Percentiles rank a stretch among this genome's conserved stretches.
Conservation (phyloP, 2,329 filamentous ascomycete genomes). For the Colletotrichum eleusines region DNA sequence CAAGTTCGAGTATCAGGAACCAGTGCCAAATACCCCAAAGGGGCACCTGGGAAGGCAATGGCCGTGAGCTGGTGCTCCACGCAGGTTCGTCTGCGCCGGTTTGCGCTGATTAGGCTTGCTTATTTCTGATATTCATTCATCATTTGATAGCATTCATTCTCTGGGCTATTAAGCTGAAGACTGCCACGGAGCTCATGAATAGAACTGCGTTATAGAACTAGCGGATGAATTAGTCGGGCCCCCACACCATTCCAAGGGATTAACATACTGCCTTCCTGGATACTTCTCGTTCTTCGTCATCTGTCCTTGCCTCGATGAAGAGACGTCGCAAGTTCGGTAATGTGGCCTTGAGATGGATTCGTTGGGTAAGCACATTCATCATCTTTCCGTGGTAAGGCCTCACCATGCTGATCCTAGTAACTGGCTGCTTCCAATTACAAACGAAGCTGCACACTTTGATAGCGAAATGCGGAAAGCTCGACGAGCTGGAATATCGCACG, state of each 20-base stretch:
- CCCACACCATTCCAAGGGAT: slow-evolving; percentile 8
- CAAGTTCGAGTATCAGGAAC: too few relatives aligned
- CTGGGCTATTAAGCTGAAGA: slow-evolving; percentile 94
- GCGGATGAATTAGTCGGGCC: neutral
- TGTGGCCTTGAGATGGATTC: slow-evolving; percentile 68
- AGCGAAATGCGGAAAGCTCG: neutral
- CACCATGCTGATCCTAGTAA: slow-evolving; percentile 30
- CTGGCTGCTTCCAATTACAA: neutral
- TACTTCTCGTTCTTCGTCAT: slow-evolving; percentile 94
- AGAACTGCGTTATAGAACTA: slow-evolving; percentile 98
- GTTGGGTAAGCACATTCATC: slow-evolving; percentile 25
- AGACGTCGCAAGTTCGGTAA: slow-evolving; percentile 95
- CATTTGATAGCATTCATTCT: slow-evolving; percentile 72
- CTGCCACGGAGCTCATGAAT: slow-evolving; percentile 95
- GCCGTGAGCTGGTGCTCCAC: neutral
- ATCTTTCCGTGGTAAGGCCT: neutral
- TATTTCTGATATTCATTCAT: neutral
- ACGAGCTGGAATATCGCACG: neutral
- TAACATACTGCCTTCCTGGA: slow-evolving; percentile 87
- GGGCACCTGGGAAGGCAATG: neutral
- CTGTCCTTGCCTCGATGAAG: slow-evolving; percentile 93
- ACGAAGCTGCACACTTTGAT: too few relatives aligned
- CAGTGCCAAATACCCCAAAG: neutral
- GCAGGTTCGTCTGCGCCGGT: neutral
- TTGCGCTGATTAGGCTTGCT: neutral